Evolutionary conservation across 78 protist genomes (phyloP).

Genomic region (Anaeramoeba ignava): DNA sequence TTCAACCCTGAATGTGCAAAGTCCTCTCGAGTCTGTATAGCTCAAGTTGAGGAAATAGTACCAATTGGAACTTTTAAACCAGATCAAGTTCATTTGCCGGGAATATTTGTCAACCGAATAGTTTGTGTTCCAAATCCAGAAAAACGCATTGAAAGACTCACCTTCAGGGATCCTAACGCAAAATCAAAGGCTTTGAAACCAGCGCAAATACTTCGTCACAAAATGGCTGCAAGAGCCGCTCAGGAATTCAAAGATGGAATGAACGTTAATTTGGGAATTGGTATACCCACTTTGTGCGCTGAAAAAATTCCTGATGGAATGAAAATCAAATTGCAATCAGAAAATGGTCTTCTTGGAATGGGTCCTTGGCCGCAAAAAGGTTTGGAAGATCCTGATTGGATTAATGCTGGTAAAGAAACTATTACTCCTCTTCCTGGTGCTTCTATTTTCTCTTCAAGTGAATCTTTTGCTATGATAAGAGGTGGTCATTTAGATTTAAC

Average conservation of each 20-base stretch:
- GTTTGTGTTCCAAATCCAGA: conserved; percentile 38
- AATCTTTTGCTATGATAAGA: conserved; percentile 89
- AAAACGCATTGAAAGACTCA: conserved; percentile 58
- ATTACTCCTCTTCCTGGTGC: conserved; percentile 75
- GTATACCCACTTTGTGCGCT: conserved; percentile 75
- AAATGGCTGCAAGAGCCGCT: conserved; percentile 78
- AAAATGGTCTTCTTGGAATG: conserved; percentile 87
- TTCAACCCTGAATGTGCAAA: conserved; percentile 72
- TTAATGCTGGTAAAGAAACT: conserved; percentile 86
- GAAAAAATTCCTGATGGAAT: neutral
- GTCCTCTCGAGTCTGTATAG: conserved; percentile 68
- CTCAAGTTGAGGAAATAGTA: conserved; percentile 77
- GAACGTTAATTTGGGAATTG: conserved; percentile 86
- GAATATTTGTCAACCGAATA: conserved; percentile 63
- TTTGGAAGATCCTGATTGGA: conserved; percentile 73
- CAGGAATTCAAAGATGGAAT: conserved; percentile 73
- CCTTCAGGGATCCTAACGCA: conserved; percentile 21
- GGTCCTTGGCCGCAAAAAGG: conserved; percentile 69
- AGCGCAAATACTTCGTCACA: conserved; percentile 49
- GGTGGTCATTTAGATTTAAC: conserved; percentile 46
- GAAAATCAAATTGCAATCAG: conserved; percentile 60
- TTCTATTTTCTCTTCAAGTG: conserved; percentile 54
- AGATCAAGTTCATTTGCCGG: conserved; percentile 69
- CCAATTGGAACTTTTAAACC: conserved; percentile 61
- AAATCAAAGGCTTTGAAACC: neutral